Base-by-base conservation (phyloP, 2,329 filamentous ascomycete species). In the Botryotinia convoluta region DNA sequence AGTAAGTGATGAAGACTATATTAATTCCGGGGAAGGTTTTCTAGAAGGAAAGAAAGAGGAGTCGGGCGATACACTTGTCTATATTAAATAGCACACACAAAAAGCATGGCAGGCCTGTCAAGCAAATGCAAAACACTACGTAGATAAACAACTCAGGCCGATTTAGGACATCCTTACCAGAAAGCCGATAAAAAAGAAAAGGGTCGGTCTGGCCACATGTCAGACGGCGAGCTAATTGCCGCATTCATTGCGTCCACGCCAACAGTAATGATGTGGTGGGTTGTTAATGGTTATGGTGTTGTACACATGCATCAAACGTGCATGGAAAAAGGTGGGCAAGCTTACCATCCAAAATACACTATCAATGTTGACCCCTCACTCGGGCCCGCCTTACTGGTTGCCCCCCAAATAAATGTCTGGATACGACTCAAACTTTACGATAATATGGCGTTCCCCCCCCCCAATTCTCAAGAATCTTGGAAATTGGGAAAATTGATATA, bases 201-300 rank as follows among this genome's bases (percentile, higher is more conserved):
- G 48, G 61, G 48, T 70, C 67, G 72, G 39, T 73, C 67, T 63
- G 54, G 65, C 67, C 54, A 70, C 72, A 59, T 71, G 72, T 64
- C 45, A 64, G 59, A 54, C 48, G n/a, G 54, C 69, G 51, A 60
- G 63, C 29, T 42, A 69, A 73, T 69, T 63, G 44, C 63, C 39
- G 62, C 48, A 59, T 62, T 62, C 64, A 51, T 29, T 60, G 35
- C 16, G 44, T 71, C 64, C 72, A 72, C 71, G 71, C 71, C 71
- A 73, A 65, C 72, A 73, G 37, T 22, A 57, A 71, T 73, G 72
- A 73, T 73, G 72, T 73, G 72, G 51, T 73, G 60, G 72, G 72
- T 44, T 71, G 72, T 71, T 32, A 73, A 71, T 73, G 72, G 72
- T 71, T 73, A 71, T 60, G 42, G 71, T 61, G 71, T 69, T 68